Evolutionary conservation across 2,329 filamentous ascomycete species (phyloP), one percentile per base, ranked within the genome.

Genomic region (Aureobasidium sp.): DNA sequence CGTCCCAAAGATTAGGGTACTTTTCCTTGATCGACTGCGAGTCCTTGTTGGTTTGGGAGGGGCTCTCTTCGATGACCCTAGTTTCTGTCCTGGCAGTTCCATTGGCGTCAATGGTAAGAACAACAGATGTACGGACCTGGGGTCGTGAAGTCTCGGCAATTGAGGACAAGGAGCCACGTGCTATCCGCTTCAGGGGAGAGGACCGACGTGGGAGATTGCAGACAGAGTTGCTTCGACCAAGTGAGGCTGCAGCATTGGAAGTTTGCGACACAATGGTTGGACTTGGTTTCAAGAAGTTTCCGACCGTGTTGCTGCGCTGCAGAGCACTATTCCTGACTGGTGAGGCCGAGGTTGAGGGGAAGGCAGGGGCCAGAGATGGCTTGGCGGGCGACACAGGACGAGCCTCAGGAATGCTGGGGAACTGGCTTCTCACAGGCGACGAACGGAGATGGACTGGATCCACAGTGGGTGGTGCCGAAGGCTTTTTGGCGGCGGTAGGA

Each of bases 51-150:
- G 71, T 71, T 20, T 71, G 70, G 3, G 72, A 72, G 3, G 72
- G 71, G 53, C 73, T 73, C 6, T 74, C 70, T 1, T 74, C 71
- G 1, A 68, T 67, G 51, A 71, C 67, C 31, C 73, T 69, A n/a
- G 77, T 78, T 66, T 79, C 76, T 6, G 78, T 78, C 12, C 78
- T 72, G 44, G 79, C 79, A 47, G 74, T 72, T 15, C 79, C 79
- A 56, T 71, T 76, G 64, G 79, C 77, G 65, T 80, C 79, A 39
- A 81, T 74, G 6, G 71, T 74, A 44, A 75, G 64, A 41, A 81
- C 71, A 22, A 81, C 73, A 8, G 77, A 76, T 51, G 76, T 76
- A 55, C 74, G 72, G 11, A 74, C 72, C 27, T 68, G 67, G 11
- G 70, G 62, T 59, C 74, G 73, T 64, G 72, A 71, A 51, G 74